Evolutionary conservation across 306 rosid genomes (phyloP), one percentile per base, ranked within the genome.

Genomic region (Notholithocarpus densiflorus): DNA sequence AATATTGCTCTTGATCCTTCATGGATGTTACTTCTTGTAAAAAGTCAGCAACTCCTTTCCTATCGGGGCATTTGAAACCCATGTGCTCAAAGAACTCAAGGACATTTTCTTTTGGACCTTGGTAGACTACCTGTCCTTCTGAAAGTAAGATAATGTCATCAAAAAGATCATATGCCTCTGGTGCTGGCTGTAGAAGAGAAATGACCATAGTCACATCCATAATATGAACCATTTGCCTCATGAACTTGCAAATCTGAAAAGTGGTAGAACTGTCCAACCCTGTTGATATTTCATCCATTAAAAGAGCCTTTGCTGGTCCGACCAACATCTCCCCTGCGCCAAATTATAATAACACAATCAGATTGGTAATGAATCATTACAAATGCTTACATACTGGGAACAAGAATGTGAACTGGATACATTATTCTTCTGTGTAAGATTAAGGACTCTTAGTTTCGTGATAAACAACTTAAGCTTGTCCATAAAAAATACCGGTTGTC

Each of bases 251-350:
- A 40, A 92, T 94, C 75, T 94, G 97, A 57, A 90, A 94, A 10
- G 98, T 92, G 56, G 98, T 92, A 32, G 98, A 90, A 79, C 98
- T 94, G 75, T 94, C 98, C 68, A 94, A 82, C 2, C 98, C 98
- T 8, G 98, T 94, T 37, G 98, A 94, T 64, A 94, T 92, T 76
- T 94, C 97, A 81, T 92, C 97, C 98, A 94, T 92, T 64, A 94
- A 78, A 2, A 92, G 83, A 34, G 87, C 97, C 81, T 90, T 90
- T 55, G 92, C 97, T 2, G 98, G 97, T 59, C 98, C 98, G 19
- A 84, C 97, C 79, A 94, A 72, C 97, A 94, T 94, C 77, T 94
- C 98, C 52, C 98, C 98, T 94, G 72, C 82, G 79, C 21, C 54
- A 19, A 77, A 24, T 85, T 29, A 88, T 34, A 68, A 32, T 34